Evolutionary conservation across 2,329 filamentous ascomycete genomes (phyloP).

Genomic region (Sclerotinia borealis): DNA sequence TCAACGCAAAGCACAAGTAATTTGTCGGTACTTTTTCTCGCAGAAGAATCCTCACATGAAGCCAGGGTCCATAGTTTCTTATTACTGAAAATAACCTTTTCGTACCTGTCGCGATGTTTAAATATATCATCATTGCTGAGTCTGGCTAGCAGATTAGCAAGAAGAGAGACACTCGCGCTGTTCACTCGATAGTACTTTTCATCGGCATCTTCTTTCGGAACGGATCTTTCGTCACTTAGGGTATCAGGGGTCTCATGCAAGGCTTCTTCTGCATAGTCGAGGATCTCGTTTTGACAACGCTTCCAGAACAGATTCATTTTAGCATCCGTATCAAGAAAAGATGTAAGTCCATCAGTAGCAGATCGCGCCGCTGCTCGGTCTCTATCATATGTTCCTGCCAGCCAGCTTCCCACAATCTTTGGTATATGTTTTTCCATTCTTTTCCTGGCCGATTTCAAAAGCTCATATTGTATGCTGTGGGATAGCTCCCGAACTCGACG

Average conservation of each 20-base stretch:
- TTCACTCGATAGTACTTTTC: slow-evolving; percentile 78
- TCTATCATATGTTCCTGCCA: slow-evolving; percentile 81
- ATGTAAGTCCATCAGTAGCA: slow-evolving; percentile 69
- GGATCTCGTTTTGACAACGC: slow-evolving; percentile 71
- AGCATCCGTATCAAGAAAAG: slow-evolving; percentile 72
- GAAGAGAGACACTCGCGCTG: slow-evolving; percentile 48
- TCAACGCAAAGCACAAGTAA: slow-evolving; percentile 46
- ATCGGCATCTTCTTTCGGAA: slow-evolving; percentile 76
- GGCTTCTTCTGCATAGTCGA: slow-evolving; percentile 76
- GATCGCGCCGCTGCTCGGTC: slow-evolving; percentile 70
- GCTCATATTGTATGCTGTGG: slow-evolving; percentile 63
- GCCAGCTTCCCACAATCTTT: slow-evolving; percentile 78
- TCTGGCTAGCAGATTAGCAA: slow-evolving; percentile 47
- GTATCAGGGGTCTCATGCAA: slow-evolving; percentile 75
- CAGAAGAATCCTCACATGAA: slow-evolving; percentile 52
- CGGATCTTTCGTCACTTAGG: slow-evolving; percentile 82
- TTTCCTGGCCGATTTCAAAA: slow-evolving; percentile 63
- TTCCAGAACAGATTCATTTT: slow-evolving; percentile 74
- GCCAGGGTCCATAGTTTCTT: slow-evolving; percentile 58
- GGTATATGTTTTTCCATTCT: slow-evolving; percentile 76
- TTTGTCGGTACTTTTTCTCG: slow-evolving; percentile 47
- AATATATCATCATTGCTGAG: slow-evolving; percentile 47
- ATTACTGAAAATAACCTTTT: slow-evolving; percentile 60
- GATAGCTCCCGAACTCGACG: slow-evolving; percentile 82
- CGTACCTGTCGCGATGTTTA: slow-evolving; percentile 56